A percentile compares a stretch with the other conserved stretches of the same genome.
These are phyloP conservation scores for Suhomyces coccinellae DNA, from an alignment of 1,139 yeast genomes.

Conservation along the genomic window DNA sequence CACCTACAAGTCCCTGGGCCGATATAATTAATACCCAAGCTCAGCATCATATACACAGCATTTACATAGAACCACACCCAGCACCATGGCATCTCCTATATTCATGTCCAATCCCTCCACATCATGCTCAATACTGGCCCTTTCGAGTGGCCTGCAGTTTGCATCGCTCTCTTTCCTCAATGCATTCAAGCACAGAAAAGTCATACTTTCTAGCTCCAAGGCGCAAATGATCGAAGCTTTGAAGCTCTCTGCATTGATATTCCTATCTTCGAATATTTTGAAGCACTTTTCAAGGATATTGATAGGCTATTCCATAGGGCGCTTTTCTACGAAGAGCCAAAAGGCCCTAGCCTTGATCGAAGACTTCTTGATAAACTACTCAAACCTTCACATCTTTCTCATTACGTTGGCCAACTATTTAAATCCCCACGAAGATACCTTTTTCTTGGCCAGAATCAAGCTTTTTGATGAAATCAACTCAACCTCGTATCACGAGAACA, in stretches of 20 bases:
- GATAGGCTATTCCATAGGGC: conserved; percentile 4
- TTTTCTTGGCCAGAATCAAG: conserved; percentile 41
- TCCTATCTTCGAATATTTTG: conserved; percentile 12
- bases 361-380: conserved; percentile 23
- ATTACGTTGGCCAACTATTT: conserved; percentile 40
- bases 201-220: background rate
- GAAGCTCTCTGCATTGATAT: conserved; percentile 27
- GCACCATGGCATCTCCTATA: conserved; percentile 50
- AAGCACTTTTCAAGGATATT: conserved; percentile 11
- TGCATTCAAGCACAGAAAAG: conserved; percentile 38
- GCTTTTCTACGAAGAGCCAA: background rate
- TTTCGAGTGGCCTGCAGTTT: conserved; percentile 55
- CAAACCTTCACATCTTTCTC: conserved; percentile 45
- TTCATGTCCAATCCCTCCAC: conserved; percentile 49
- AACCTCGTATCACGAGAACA: conserved; percentile 18
- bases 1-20: no score
- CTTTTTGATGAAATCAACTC: conserved; percentile 41
- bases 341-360: background rate
- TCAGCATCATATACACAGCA: no score
- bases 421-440: conserved; percentile 37
- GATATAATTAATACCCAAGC: no score
- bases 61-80: background rate
- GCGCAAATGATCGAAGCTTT: conserved; percentile 2
- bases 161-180: conserved; percentile 51
- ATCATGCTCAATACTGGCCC: conserved; percentile 46